Conservation (phyloP, 2,329 filamentous ascomycete genomes). For the Microdochium nivale region DNA sequence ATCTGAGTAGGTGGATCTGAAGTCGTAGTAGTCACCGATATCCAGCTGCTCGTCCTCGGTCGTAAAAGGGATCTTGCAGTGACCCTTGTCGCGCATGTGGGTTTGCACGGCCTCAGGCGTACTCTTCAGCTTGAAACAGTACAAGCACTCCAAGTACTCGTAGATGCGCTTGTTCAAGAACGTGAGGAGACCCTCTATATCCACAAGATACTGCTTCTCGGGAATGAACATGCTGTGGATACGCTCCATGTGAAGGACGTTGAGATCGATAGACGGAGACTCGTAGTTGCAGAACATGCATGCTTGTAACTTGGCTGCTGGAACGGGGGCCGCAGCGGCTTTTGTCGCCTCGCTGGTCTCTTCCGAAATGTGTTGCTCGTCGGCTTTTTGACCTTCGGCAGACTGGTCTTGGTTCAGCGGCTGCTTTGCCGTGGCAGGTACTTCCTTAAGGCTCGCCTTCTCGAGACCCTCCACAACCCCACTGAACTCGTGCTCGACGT, state of each 20-base stretch:
- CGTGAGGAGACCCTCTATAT: slow-evolving; percentile 72
- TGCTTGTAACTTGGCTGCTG: slow-evolving; percentile 34
- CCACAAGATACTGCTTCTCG: slow-evolving; percentile 73
- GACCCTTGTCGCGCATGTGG: slow-evolving; percentile 93
- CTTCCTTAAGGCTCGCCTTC: slow-evolving; percentile 39
- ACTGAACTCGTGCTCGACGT: slow-evolving; percentile 66
- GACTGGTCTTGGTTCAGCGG: slow-evolving; percentile 42
- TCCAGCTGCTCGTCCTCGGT: slow-evolving; percentile 85
- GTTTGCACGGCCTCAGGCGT: slow-evolving; percentile 78
- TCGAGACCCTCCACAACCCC: slow-evolving; percentile 72
- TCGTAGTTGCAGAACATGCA: slow-evolving; percentile 92
- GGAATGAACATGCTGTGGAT: slow-evolving; percentile 95
- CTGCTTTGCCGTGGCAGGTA: slow-evolving; percentile 41
- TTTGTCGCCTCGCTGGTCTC: slow-evolving; percentile 30
- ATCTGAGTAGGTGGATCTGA: slow-evolving; percentile 90
- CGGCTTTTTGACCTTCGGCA: slow-evolving; percentile 29
- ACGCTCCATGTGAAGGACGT: slow-evolving; percentile 81
- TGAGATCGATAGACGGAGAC: slow-evolving; percentile 67
- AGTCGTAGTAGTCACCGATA: slow-evolving; percentile 95
- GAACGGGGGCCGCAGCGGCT: slow-evolving; percentile 30
- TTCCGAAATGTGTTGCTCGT: slow-evolving; percentile 34
- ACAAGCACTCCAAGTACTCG: slow-evolving; percentile 75
- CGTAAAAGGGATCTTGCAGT: slow-evolving; percentile 93
- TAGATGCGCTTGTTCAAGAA: slow-evolving; percentile 75
- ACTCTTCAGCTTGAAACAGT: slow-evolving; percentile 75